Evolutionary conservation across 2,329 filamentous ascomycete genomes (phyloP).

Genomic region (Fusarium sarcochroum): DNA sequence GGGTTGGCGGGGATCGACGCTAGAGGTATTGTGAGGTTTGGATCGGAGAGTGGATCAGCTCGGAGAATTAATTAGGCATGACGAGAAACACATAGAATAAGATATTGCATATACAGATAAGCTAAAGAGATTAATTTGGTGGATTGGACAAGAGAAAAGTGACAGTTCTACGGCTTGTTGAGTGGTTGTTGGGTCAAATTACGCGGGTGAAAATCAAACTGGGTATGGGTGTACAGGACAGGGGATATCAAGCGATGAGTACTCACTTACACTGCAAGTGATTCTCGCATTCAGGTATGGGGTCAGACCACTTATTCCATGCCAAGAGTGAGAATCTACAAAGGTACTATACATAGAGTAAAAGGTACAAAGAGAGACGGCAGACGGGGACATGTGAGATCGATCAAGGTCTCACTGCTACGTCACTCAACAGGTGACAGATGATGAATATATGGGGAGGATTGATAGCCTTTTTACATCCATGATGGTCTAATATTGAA

Average conservation of each 20-base stretch:
- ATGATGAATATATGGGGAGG: not conserved
- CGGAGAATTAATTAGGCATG: slow-evolving; percentile 24
- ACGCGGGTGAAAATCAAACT: slow-evolving; percentile 31
- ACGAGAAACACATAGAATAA: not conserved
- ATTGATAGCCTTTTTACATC: slow-evolving; percentile 6
- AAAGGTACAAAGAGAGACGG: not conserved
- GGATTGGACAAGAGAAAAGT: not conserved
- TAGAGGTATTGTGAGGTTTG: slow-evolving; percentile 28
- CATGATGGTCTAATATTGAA: slow-evolving; percentile 4
- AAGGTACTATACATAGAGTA: not conserved
- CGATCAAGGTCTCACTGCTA: slow-evolving; percentile 21
- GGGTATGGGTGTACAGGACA: slow-evolving; percentile 3
- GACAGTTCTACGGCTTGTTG: not conserved
- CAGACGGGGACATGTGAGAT: slow-evolving; percentile 2
- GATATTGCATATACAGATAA: slow-evolving; percentile 1
- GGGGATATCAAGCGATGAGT: slow-evolving; percentile 10
- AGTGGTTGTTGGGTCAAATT: slow-evolving; percentile 1
- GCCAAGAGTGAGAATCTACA: not conserved
- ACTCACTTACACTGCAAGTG: slow-evolving; percentile 5
- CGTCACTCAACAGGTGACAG: slow-evolving; percentile 16
- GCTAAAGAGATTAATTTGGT: not conserved
- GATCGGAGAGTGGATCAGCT: slow-evolving; percentile 24
- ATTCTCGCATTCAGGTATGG: slow-evolving; percentile 12
- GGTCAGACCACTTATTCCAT: slow-evolving; percentile 6
- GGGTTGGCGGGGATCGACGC: slow-evolving; percentile 33